These are phyloP conservation scores for Leptographium procerum DNA, from an alignment of 2,329 filamentous ascomycete species.

Conservation along the genomic window DNA sequence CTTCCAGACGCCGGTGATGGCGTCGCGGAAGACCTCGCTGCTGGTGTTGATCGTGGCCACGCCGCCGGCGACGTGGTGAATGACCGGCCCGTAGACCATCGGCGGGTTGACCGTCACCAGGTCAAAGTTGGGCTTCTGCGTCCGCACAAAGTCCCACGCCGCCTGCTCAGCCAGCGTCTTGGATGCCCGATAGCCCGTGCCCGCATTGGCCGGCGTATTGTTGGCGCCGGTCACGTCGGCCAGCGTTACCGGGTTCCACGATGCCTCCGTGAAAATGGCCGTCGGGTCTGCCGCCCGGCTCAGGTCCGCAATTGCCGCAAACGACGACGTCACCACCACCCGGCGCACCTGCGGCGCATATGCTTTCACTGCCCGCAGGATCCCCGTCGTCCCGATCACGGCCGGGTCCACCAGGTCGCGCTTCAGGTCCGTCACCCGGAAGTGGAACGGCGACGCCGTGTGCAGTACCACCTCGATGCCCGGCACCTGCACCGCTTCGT, in stretches of 20 bases:
- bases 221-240: slow-evolving; percentile 23
- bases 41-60: slow-evolving; percentile 28
- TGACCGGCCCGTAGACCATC: slow-evolving; percentile 42
- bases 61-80: slow-evolving; percentile 32
- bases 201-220: slow-evolving; percentile 13
- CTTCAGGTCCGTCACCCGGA: slow-evolving; percentile 36
- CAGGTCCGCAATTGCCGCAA: slow-evolving; percentile 38
- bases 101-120: slow-evolving; percentile 44
- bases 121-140: slow-evolving; percentile 33
- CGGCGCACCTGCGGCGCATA: slow-evolving; percentile 51
- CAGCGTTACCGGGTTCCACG: slow-evolving; percentile 37
- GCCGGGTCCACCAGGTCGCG: slow-evolving; percentile 47
- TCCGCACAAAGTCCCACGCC: slow-evolving; percentile 38
- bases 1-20: slow-evolving; percentile 40
- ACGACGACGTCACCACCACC: slow-evolving; percentile 52
- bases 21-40: slow-evolving; percentile 23
- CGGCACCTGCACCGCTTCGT: slow-evolving; percentile 42
- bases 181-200: slow-evolving; percentile 36
- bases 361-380: slow-evolving; percentile 58
- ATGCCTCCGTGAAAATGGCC: slow-evolving; percentile 28
- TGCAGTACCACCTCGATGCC: slow-evolving; percentile 46
- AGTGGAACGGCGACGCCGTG: slow-evolving; percentile 50
- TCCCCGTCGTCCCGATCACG: slow-evolving; percentile 50
- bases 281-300: slow-evolving; percentile 23
- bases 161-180: slow-evolving; percentile 42